Base-by-base conservation (phyloP, 441 rosid species). In the Erodium texanum region DNA sequence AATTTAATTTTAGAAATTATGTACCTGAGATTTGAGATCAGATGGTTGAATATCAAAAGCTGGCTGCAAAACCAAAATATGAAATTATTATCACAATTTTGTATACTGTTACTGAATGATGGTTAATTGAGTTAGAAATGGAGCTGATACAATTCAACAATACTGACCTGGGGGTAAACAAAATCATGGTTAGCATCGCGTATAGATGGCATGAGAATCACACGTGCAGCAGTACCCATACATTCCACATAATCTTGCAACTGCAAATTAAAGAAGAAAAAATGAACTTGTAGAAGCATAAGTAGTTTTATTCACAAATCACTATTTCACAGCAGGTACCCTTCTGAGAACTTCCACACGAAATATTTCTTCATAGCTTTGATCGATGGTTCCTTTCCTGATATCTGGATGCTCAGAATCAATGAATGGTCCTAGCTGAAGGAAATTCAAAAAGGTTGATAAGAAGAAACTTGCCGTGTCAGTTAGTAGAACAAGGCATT, bases 111-210 rank as follows among this genome's bases (percentile, higher is more conserved):
- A 32, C 36, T 29, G 64, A 68, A 56, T 24, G 29, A 29, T 38
- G 45, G 62, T 22, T 58, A 45, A 67, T 15, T 68, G 63, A 69
- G 45, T 52, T 34, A 29, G 36, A 32, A 71, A 67, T 36, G 20
- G 14, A 66, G 52, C 24, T 54, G 24, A 43, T 32, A 36, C 48
- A 38, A 58, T 63, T 24, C 15, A 63, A 23, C 22, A 65, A 0
- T 34, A 76, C 71, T 77, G 70, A 94, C 97, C 99, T 94, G 99
- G 69, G 98, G 99, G 84, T 89, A 92, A 80, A 95, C 87, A 69
- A 83, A 85, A 78, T 90, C 96, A 78, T 95, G 98, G 83, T 86
- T 82, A 71, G 98, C 97, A 77, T 95, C 99, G 27, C 97, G 85
- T 38, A 76, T 78, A 50, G 99, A 92, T 77, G 99, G 98, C 38